Percentiles rank a stretch among this genome's conserved stretches.
Conservation (phyloP, 2,329 filamentous ascomycete species). For the Diplodia intermedia region DNA sequence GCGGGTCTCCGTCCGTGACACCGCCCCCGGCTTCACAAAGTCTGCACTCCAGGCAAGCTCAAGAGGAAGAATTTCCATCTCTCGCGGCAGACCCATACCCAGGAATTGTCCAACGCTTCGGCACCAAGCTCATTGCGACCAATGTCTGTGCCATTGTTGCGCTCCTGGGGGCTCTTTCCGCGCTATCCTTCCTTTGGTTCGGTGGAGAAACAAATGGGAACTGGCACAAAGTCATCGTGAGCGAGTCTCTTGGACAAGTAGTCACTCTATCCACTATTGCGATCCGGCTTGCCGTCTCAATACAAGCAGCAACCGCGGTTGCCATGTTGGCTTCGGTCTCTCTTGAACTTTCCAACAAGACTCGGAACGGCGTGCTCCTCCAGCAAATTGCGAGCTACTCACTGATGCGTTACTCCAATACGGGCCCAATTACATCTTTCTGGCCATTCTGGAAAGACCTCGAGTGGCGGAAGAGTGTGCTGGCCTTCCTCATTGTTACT, state of each 20-base stretch:
- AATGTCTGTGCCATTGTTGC: neutral
- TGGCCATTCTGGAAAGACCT: neutral
- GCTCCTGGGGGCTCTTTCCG: neutral
- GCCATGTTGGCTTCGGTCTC: neutral
- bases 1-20: neutral
- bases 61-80: neutral
- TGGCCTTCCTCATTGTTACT: neutral
- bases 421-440: neutral
- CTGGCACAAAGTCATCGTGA: neutral
- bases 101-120: neutral
- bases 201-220: neutral
- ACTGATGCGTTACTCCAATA: neutral
- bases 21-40: neutral
- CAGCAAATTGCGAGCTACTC: neutral
- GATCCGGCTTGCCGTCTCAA: neutral
- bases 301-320: neutral
- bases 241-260: neutral
- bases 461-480: fast-evolving
- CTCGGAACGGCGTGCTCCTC: neutral
- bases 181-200: neutral
- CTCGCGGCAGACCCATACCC: neutral
- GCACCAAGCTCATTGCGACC: neutral
- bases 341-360: neutral
- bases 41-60: neutral
- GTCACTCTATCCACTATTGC: neutral